Evolutionary conservation across 2,329 filamentous ascomycete genomes (phyloP), one percentile per base, ranked within the genome.

Genomic region (Exophiala mesophila): DNA sequence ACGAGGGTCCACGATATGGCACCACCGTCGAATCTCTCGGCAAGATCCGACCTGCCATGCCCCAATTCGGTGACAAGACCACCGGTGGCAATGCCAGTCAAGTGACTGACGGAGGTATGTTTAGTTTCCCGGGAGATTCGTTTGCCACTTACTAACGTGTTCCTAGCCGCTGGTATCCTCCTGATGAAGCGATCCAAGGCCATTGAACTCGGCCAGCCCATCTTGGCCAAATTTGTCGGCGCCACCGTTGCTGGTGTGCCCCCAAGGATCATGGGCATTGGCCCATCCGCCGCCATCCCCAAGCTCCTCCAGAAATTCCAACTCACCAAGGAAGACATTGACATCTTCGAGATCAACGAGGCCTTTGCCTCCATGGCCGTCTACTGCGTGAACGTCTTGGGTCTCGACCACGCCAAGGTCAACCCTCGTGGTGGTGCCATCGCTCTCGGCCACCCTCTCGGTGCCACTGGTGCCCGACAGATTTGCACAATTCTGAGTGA

Each of bases 341-440:
- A 98, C 60, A 76, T 97, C 24, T 74, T 90, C 56, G 92, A 97
- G 76, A 69, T 98, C 61, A 98, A 98, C 72, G 92, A 98, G 76
- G 92, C 92, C 1, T 98, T 98, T 59, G 90, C 89, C 16, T 92
- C 85, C 39, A 97, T 97, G 92, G 89, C 88, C 1, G 89, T 96
- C 20, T 97, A 96, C 77, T 95, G 88, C 69, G 70, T 85, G 41
- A 75, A 88, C 58, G 78, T 90, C 65, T 58, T 72, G 7, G 58
- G 78, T 59, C 41, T 80, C 64, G 76, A 82, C 50, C 69, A 78
- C 39, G 79, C 78, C 13, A 83, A 78, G 67, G 82, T 97, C n/a
- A 97, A 97, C 67, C 88, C 88, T 0, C 85, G 92, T 46, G 90
- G 90, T 41, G 90, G 90, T 23, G 90, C 90, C 2, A 96, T 96